Evolutionary conservation across 75 land plant genomes (phyloP).

Genomic region (Pinus taeda): DNA sequence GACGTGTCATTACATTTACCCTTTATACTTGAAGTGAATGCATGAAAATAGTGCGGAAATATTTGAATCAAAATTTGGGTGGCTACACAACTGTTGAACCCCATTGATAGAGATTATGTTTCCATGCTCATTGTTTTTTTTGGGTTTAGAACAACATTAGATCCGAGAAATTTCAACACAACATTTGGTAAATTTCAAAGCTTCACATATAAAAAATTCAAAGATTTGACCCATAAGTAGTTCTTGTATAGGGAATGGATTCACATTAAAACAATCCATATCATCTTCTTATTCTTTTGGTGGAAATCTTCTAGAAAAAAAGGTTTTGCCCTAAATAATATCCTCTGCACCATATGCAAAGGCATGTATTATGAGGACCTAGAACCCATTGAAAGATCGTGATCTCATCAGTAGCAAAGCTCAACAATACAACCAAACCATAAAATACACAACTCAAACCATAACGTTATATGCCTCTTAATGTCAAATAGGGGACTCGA

Average conservation of each 20-base stretch:
- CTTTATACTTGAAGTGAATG: too few relatives aligned
- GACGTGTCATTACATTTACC: too few relatives aligned
- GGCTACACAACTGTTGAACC: too few relatives aligned
- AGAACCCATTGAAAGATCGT: constrained; percentile 8
- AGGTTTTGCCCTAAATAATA: constrained; percentile 5
- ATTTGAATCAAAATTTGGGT: too few relatives aligned
- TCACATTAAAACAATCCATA: constrained; percentile 1
- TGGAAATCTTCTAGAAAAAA: too few relatives aligned
- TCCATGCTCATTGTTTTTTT: too few relatives aligned
- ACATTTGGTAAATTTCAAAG: neutral
- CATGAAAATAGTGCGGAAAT: too few relatives aligned
- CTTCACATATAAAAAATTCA: too few relatives aligned
- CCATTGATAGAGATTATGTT: too few relatives aligned
- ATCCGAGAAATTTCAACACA: neutral
- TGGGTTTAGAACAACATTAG: too few relatives aligned
- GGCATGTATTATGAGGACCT: constrained; percentile 11
- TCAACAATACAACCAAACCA: constrained; percentile 8
- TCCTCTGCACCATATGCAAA: constrained; percentile 10
- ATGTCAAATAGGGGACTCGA: neutral
- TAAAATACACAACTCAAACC: too few relatives aligned
- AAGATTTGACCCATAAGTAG: neutral
- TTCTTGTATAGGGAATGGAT: constrained; percentile 1
- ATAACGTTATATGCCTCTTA: neutral
- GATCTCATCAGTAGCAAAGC: constrained; percentile 13
- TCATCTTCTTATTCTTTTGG: neutral